Evolutionary conservation across 495 filamentous ascomycete species (phyloP).

Genomic region (Pyrenula aspistea): DNA sequence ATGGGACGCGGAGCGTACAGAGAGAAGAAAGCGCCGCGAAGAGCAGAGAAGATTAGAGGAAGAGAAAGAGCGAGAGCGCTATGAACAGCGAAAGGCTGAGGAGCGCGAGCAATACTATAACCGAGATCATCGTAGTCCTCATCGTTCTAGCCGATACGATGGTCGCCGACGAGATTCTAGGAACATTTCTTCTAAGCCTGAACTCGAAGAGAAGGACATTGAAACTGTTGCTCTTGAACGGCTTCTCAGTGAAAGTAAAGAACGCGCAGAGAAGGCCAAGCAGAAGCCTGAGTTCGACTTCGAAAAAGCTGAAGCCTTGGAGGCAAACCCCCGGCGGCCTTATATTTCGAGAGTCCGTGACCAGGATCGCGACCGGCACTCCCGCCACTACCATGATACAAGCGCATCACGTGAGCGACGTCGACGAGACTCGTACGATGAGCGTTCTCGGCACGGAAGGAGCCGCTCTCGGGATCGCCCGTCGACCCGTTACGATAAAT

Average conservation of each 20-base stretch:
- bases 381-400: slow-evolving; percentile 14
- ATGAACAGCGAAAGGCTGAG: slow-evolving; percentile 33
- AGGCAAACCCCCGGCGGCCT: slow-evolving; percentile 27
- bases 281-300: slow-evolving; percentile 48
- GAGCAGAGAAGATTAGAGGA: slow-evolving; percentile 37
- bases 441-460: slow-evolving; percentile 15
- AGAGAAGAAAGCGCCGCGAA: slow-evolving; percentile 41
- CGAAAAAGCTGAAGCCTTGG: slow-evolving; percentile 35
- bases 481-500: slow-evolving; percentile 22
- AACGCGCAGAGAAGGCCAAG: slow-evolving; percentile 45
- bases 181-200: slow-evolving; percentile 21
- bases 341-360: slow-evolving; percentile 14
- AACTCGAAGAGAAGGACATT: slow-evolving; percentile 42
- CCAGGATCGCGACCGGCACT: slow-evolving; percentile 20
- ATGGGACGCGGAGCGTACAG: slow-evolving; percentile 35
- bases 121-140: slow-evolving; percentile 22
- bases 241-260: slow-evolving; percentile 47
- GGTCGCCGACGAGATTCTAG: slow-evolving; percentile 10
- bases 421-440: slow-evolving; percentile 19
- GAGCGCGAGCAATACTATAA: slow-evolving; percentile 25
- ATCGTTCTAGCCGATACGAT: slow-evolving; percentile 2
- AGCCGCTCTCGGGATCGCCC: slow-evolving; percentile 21
- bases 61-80: slow-evolving; percentile 39
- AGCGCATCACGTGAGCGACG: slow-evolving; percentile 18
- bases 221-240: slow-evolving; percentile 43